These are phyloP conservation scores for Xylaria sp. DNA, from an alignment of 2,329 filamentous ascomycete genomes.

Conservation along the genomic window DNA sequence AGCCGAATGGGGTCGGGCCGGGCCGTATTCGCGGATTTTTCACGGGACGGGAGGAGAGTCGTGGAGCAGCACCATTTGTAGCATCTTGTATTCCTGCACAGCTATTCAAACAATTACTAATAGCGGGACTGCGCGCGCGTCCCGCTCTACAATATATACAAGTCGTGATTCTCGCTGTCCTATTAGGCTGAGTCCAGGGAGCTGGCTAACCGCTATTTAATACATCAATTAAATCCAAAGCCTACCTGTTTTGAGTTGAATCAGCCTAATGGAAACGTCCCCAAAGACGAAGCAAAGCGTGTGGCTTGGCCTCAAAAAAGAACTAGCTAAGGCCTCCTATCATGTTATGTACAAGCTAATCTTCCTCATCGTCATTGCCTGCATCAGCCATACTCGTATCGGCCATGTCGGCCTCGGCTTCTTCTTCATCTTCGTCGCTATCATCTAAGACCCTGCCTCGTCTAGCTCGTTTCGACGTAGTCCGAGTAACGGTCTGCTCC, in stretches of 20 bases:
- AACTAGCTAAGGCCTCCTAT: neutral
- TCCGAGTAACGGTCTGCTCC: slow-evolving; percentile 57
- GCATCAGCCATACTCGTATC: slow-evolving; percentile 52
- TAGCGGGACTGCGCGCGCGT: neutral
- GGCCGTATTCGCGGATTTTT: neutral
- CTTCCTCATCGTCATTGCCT: slow-evolving; percentile 51
- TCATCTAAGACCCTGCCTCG: slow-evolving; percentile 64
- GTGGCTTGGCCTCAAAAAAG: neutral
- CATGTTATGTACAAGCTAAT: slow-evolving; percentile 41
- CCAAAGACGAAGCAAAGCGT: neutral
- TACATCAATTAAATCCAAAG: slow-evolving; percentile 26
- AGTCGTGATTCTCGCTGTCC: slow-evolving; percentile 4
- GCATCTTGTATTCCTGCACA: neutral
- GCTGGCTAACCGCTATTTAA: slow-evolving; percentile 9
- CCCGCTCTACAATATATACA: neutral
- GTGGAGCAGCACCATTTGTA: neutral
- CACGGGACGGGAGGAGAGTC: neutral
- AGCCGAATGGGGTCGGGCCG: neutral
- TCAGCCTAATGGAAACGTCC: slow-evolving; percentile 2
- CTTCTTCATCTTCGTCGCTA: slow-evolving; percentile 63
- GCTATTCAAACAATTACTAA: slow-evolving; percentile 1
- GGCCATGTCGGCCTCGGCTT: slow-evolving; percentile 39
- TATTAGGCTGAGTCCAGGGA: slow-evolving; percentile 5
- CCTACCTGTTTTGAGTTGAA: slow-evolving; percentile 14
- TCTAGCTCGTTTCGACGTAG: slow-evolving; percentile 57